Base-by-base conservation (phyloP, 2,329 filamentous ascomycete species). In the Epichloe festucae region DNA sequence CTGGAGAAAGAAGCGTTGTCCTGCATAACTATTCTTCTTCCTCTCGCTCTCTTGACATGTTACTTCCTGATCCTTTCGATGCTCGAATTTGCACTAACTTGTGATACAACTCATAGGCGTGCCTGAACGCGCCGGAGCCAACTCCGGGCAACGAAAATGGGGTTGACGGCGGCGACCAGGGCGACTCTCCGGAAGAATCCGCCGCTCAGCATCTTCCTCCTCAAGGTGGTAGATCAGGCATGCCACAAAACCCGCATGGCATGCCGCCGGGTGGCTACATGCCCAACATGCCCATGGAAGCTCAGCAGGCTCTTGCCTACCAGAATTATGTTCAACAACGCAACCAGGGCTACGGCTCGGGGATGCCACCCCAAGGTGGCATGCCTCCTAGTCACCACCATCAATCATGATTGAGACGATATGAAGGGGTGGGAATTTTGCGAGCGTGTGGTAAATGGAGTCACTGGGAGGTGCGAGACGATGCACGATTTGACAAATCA, bases 81-180 rank as follows among this genome's bases (percentile, higher is more conserved):
- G 36, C 36, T 39, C 15, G 14, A 14, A 39, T 5, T 3, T 8
- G 36, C 21, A 8, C 49, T 15, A 21, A 23, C 19, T 49, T 3
- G 57, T 49, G 60, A 15, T 27, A 3, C 36, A 10, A 40, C 54
- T 23, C 51, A n/a, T 61, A 97, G 91, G 90, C 93, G 49, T 98
- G 93, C 67, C 73, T 98, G 55, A 98, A 98, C 68, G 93, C 93
- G 19, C 93, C 93, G 42, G 93, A 98, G 69, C 90, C 91, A 48
- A 77, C 84, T 23, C 79, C 82, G 36, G 87, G 87, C 63, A 83
- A 82, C 62, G 88, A 95, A 65, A 89, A 89, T 60, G 86, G 86
- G 49, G 84, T 87, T 55, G 85, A 90, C 57, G 84, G 85, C 57
- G 71, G 75, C 56, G 85, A 86, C 59, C 81, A 85, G 57, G 85